Evolutionary conservation across 345 rosid species (phyloP), one percentile per base, ranked within the genome.

Genomic region (Lepidium aucheri): DNA sequence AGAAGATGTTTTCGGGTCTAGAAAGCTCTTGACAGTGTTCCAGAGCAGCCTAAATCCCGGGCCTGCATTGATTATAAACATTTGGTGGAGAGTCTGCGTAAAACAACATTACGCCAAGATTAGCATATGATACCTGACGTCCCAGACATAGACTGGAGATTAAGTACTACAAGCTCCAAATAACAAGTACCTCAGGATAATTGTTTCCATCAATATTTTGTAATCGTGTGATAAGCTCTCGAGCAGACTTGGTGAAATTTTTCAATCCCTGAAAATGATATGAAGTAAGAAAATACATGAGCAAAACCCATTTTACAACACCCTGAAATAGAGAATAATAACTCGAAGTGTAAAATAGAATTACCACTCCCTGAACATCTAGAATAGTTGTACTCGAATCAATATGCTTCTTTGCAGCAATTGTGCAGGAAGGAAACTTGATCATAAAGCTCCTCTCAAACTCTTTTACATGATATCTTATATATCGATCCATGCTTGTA

Each of bases 361-460:
- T 64, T 82, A 95, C 99, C 88, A 95, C 96, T 59, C 97, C 99
- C 17, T 95, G 99, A 71, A 95, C 99, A 85, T 95, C 99, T 67
- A 95, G 77, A 81, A 95, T 91, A 45, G 98, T 89, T 44, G 96
- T 91, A 84, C 84, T 95, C 3, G 98, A 89, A 79, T 95, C 98
- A 45, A 95, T 95, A 77, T 91, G 99, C 80, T 86, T 91, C 85
- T 91, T 91, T 47, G 98, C 91, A 65, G 99, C 91, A 64, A 95
- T 81, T 5, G 95, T 84, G 64, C 99, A 95, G 34, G 99, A 86
- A 56, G 98, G 98, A 78, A 95, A 95, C 84, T 95, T 95, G 68
- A 89, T 61, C 11, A 77, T 66, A 73, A 95, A 87, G 75, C 89
- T 72, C 80, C 81, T 95, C 92, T 95, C 98, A 70, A 95, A 95